A percentile compares a stretch with the other conserved stretches of the same genome.
phyloP scores from a whole-genome alignment of 805 yeast species.

The Nakazawaea wyomingensis region DNA sequence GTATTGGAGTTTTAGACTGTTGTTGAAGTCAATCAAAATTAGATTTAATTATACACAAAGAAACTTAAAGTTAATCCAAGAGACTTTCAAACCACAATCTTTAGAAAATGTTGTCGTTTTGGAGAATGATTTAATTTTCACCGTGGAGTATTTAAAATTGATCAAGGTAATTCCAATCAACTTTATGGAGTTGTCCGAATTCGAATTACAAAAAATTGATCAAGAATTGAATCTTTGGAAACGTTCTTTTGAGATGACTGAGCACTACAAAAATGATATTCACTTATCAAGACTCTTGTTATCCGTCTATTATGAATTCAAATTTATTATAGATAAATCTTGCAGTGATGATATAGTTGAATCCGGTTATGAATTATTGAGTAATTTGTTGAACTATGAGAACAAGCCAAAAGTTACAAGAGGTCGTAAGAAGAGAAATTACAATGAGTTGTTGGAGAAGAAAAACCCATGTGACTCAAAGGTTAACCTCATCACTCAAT shows the following conservation, averaged over 20 bases:
- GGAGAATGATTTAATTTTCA: conserved; percentile 28
- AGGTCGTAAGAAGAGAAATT: conserved; percentile 11
- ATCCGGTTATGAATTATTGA: conserved; percentile 1
- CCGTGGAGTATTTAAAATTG: conserved; percentile 27
- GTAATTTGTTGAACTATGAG: conserved; percentile 6
- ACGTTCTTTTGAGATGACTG: conserved; percentile 13
- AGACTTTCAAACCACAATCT: conserved; percentile 25
- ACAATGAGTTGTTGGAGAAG: conserved; percentile 3
- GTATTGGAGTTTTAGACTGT: conserved; percentile 38
- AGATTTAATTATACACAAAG: conserved; percentile 19
- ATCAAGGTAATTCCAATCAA: conserved; percentile 26
- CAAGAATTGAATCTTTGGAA: conserved; percentile 23
- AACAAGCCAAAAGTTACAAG: conserved; percentile 9
- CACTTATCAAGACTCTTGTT: conserved; percentile 1
- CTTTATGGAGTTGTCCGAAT: conserved; percentile 19
- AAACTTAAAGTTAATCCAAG: conserved; percentile 16
- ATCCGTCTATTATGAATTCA: conserved; percentile 4
- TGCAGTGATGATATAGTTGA: neutral
- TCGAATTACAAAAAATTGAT: conserved; percentile 18
- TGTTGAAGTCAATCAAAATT: conserved; percentile 25
- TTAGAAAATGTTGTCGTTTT: conserved; percentile 29
- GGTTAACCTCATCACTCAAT: neutral
- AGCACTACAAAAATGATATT: neutral
- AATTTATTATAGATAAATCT: conserved; percentile 4
- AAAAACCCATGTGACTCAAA: neutral